Conservation (phyloP, 2,329 filamentous ascomycete genomes). For the Ilyonectria destructans region DNA sequence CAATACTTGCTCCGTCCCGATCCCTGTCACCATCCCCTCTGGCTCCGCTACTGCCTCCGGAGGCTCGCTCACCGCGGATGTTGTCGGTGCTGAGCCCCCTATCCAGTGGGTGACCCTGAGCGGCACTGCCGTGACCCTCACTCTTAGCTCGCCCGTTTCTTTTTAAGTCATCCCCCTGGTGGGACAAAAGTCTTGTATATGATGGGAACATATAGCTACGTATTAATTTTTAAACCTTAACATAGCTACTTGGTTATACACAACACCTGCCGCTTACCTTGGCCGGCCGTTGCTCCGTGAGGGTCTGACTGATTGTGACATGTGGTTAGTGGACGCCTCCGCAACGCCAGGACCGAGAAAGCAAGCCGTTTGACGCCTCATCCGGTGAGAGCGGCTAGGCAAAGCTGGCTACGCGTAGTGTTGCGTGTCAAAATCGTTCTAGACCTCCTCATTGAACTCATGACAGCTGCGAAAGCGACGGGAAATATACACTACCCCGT, state of each 20-base stretch:
- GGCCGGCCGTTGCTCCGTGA: not conserved
- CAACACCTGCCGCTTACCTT: not conserved
- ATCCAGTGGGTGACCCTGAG: slow-evolving; percentile 38
- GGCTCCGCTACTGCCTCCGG: slow-evolving; percentile 24
- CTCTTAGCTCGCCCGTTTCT: slow-evolving; percentile 19
- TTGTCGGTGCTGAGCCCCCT: slow-evolving; percentile 36
- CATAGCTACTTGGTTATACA: not conserved
- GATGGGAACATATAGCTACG: not conserved
- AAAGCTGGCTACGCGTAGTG: no score
- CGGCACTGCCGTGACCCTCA: slow-evolving; percentile 32
- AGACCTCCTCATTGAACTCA: no score
- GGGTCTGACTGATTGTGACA: not conserved
- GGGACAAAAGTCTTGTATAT: not conserved
- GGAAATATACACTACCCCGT: no score
- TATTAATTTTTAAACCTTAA: not conserved
- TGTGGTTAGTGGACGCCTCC: no score
- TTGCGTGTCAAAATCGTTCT: no score
- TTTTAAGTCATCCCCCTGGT: not conserved
- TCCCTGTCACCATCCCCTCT: slow-evolving; percentile 34
- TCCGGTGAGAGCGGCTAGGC: no score
- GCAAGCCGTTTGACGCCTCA: no score
- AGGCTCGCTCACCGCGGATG: slow-evolving; percentile 20
- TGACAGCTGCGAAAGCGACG: no score
- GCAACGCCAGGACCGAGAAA: no score
- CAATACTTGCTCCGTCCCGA: slow-evolving; percentile 31